Base-by-base conservation (phyloP, 2,329 filamentous ascomycete species). In the Cladorrhinum sp. region DNA sequence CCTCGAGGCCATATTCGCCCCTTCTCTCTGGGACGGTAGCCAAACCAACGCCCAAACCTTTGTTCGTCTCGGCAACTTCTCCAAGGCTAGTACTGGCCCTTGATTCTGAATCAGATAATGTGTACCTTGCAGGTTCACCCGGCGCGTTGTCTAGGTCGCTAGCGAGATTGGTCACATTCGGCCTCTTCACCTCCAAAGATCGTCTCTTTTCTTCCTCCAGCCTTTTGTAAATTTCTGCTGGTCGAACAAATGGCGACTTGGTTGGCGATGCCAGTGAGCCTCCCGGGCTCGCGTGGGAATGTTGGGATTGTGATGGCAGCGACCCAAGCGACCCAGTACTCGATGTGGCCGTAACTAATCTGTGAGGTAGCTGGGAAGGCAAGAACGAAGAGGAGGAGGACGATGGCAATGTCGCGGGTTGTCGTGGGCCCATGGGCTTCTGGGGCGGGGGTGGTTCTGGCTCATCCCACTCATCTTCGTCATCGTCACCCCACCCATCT, bases 401-500 rank as follows among this genome's bases (percentile, higher is more conserved):
- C 8, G 63, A 55, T 10, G 61, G 36, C 2, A 57, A 55, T 51
- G 60, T 25, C n/a, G 49, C 54, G 4, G 64, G 64, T 48, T 57
- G 57, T 2, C 67, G 66, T 4, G 66, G 67, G 12, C 65, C 66
- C 48, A 63, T 32, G 7, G 67, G 67, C 36, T 66, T 67, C 24
- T 59, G 56, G 1, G 63, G 61, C 20, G 56, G 58, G 7, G 57
- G 60, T 6, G 62, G 58, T 9, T 63, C 60, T 3, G 51, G 68
- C 36, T 82, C 81, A 45, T 84, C 82, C 57, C 86, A 77, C 3
- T 87, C 83, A n/a, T 85, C 83, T 60, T 85, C 83, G 36, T 88
- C 86, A 59, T 81, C 89, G 36, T 92, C 93, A 93, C 93, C 97
- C 71, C 96, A 93, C 69, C 96, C 92, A 64, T 93, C 93, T 69